These are phyloP conservation scores for Pyrenochaeta sp. DNA, from an alignment of 2,329 filamentous ascomycete genomes.

Conservation along the genomic window DNA sequence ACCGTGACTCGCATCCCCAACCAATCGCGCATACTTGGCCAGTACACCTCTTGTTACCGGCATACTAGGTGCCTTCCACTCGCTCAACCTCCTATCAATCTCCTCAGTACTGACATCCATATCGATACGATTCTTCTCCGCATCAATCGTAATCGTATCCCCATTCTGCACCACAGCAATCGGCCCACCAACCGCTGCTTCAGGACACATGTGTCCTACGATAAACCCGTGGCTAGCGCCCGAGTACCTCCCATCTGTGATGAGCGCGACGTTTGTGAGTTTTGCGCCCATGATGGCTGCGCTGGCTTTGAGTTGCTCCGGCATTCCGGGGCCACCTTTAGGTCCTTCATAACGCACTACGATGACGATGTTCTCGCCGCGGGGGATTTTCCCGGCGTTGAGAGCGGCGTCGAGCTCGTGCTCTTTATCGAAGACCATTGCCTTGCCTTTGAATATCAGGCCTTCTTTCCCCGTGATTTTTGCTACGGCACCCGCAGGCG, in stretches of 20 bases:
- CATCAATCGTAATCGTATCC: constrained; percentile 86
- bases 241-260: constrained; percentile 90
- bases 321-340: constrained; percentile 94
- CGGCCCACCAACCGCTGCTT: constrained; percentile 87
- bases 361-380: constrained; percentile 83
- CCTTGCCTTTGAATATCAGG: constrained; percentile 79
- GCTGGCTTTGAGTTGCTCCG: constrained; percentile 87
- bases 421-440: constrained; percentile 88
- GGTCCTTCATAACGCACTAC: constrained; percentile 95
- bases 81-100: constrained; percentile 67
- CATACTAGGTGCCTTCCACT: constrained; percentile 75
- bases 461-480: constrained; percentile 98
- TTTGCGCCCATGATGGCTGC: constrained; percentile 94
- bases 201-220: constrained; percentile 90
- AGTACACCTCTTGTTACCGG: constrained; percentile 82
- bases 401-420: constrained; percentile 78
- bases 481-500: constrained; percentile 87
- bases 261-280: constrained; percentile 84
- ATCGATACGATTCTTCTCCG: constrained; percentile 74
- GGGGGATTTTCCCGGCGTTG: constrained; percentile 72
- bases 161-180: constrained; percentile 84
- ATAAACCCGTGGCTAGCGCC: constrained; percentile 93
- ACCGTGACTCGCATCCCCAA: constrained; percentile 90
- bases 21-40: constrained; percentile 88
- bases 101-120: constrained; percentile 79